Evolutionary conservation across 2,329 filamentous ascomycete species (phyloP).

Genomic region (Penicillium sp.): DNA sequence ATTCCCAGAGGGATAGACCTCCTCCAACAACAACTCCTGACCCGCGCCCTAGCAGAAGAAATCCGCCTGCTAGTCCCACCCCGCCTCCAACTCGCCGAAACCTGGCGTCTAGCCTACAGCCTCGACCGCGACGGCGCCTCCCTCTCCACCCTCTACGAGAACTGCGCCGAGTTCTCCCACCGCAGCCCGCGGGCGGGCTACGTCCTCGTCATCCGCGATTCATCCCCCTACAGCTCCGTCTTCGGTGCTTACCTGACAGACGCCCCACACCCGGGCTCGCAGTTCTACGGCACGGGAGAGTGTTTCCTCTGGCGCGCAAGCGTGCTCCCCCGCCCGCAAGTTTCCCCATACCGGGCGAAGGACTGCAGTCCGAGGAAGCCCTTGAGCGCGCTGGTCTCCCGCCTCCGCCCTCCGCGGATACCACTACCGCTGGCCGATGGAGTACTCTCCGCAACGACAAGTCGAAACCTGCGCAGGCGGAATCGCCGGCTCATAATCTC

Average conservation of each 20-base stretch:
- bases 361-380: slow-evolving; percentile 38
- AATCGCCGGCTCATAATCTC: slow-evolving; percentile 23
- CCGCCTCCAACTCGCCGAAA: slow-evolving; percentile 79
- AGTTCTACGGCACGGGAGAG: slow-evolving; percentile 95
- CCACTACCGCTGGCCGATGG: slow-evolving; percentile 59
- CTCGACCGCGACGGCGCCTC: slow-evolving; percentile 90
- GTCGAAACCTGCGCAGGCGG: slow-evolving; percentile 9
- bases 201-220: slow-evolving; percentile 82
- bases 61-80: slow-evolving; percentile 86
- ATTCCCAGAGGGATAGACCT: slow-evolving; percentile 53
- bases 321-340: slow-evolving; percentile 52
- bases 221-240: slow-evolving; percentile 49
- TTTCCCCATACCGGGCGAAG: slow-evolving; percentile 13
- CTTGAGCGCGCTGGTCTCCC: slow-evolving; percentile 59
- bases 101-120: slow-evolving; percentile 84
- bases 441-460: slow-evolving; percentile 54
- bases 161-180: slow-evolving; percentile 66
- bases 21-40: slow-evolving; percentile 65
- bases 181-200: slow-evolving; percentile 74
- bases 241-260: slow-evolving; percentile 97
- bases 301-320: slow-evolving; percentile 88
- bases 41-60: slow-evolving; percentile 77
- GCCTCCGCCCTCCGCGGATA: slow-evolving; percentile 68
- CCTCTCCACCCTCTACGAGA: slow-evolving; percentile 79
- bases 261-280: slow-evolving; percentile 72